phyloP scores from a whole-genome alignment of 1,139 yeast genomes.

The Protomyces inouyei region DNA sequence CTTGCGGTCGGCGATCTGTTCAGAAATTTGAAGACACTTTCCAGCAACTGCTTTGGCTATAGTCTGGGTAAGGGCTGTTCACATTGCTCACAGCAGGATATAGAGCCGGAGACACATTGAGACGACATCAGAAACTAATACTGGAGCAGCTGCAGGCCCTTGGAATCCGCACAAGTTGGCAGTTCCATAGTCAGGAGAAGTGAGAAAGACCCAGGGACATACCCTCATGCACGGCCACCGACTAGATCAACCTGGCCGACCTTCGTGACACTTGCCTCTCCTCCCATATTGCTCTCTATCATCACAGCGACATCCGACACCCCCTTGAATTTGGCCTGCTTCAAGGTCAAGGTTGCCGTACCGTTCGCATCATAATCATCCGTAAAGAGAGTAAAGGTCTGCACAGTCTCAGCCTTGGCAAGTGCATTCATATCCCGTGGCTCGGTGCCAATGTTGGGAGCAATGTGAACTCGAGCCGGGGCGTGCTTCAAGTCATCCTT shows the following conservation, averaged over 20 bases:
- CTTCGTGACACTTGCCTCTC: neutral
- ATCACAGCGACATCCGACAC: conserved; percentile 4
- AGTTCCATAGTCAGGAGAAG: too few species aligned
- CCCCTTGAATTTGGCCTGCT: conserved; percentile 7
- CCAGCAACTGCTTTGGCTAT: too few species aligned
- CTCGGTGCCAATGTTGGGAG: neutral
- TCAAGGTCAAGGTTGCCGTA: neutral
- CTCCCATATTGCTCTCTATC: conserved; percentile 7
- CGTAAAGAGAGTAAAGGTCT: conserved; percentile 14
- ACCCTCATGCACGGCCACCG: neutral
- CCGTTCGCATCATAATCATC: conserved; percentile 13
- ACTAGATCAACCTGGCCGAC: conserved; percentile 8
- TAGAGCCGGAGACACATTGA: too few species aligned
- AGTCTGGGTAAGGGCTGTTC: too few species aligned
- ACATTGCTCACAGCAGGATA: too few species aligned
- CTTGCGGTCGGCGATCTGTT: too few species aligned
- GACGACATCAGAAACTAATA: too few species aligned
- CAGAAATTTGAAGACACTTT: too few species aligned
- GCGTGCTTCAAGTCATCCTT: neutral
- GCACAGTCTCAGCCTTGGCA: conserved; percentile 14
- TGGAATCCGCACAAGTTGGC: too few species aligned
- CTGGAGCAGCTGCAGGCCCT: too few species aligned
- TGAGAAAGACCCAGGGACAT: too few species aligned
- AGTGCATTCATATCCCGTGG: conserved; percentile 14
- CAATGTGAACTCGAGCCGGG: conserved; percentile 13